Conservation (phyloP, 257 asterid species). For the Cynanchum wilfordii region DNA sequence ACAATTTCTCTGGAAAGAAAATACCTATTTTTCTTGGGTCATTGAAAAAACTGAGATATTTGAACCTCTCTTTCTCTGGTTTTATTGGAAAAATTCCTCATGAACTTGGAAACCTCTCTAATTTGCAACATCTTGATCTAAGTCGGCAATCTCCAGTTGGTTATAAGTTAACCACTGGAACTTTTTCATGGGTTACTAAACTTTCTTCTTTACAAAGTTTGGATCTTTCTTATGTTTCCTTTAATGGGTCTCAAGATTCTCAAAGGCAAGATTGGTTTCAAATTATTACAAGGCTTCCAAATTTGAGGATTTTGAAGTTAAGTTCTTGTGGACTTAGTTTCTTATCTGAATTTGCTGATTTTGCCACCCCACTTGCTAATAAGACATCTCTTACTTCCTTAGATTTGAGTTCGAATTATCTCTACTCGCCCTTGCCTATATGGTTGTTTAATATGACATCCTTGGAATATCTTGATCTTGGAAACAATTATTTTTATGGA, state of each 20-base stretch:
- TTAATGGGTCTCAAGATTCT: not conserved
- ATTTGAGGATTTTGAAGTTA: not conserved
- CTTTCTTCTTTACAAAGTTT: conserved; percentile 18
- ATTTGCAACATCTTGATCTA: conserved; percentile 18
- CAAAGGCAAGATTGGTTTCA: conserved; percentile 11
- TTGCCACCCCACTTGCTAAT: no score
- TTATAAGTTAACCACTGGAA: not conserved
- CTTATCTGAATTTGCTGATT: no score
- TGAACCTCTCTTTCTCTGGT: conserved; percentile 17
- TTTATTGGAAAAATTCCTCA: conserved; percentile 14
- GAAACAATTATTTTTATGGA: no score
- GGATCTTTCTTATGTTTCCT: not conserved
- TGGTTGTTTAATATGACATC: no score
- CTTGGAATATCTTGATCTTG: no score
- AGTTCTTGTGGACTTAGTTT: no score
- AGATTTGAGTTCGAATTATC: no score
- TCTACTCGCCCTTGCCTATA: no score
- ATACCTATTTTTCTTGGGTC: conserved; percentile 14
- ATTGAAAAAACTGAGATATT: conserved; percentile 10
- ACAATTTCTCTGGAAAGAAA: conserved; percentile 11
- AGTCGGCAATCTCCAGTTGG: no score
- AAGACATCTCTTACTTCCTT: no score
- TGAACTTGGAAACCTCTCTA: conserved; percentile 25
- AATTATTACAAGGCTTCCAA: conserved; percentile 14
- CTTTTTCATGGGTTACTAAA: conserved; percentile 15